These are phyloP conservation scores for Aureobasidium pullulans DNA, from an alignment of 2,329 filamentous ascomycete species.

Conservation along the genomic window DNA sequence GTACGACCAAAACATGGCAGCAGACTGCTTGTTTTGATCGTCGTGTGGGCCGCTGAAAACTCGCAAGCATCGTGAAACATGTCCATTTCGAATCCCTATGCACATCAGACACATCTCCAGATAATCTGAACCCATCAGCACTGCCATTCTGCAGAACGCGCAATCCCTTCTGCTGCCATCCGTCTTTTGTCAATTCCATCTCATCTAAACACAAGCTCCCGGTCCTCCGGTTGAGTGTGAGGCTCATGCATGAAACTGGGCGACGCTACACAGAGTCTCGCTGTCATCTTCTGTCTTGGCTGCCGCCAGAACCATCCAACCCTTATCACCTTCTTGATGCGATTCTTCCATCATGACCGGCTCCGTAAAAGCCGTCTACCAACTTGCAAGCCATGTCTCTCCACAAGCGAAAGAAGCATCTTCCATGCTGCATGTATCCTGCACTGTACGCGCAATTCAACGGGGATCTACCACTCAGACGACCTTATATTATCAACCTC, in stretches of 20 bases:
- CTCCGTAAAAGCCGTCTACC: constrained; percentile 3
- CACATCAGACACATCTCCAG: neutral
- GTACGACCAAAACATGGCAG: constrained; percentile 9
- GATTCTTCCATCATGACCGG: constrained; percentile 2
- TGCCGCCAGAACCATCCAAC: neutral
- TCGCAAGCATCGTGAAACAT: constrained; percentile 12
- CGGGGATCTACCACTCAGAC: neutral
- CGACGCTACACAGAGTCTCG: constrained; percentile 3
- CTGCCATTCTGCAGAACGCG: neutral
- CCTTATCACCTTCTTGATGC: neutral
- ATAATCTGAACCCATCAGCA: neutral
- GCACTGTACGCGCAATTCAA: constrained; percentile 4
- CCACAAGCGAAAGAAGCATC: neutral
- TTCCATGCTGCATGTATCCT: neutral
- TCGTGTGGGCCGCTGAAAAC: neutral
- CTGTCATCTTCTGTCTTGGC: constrained; percentile 6
- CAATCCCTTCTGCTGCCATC: neutral
- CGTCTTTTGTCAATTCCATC: neutral
- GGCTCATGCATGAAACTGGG: constrained; percentile 1
- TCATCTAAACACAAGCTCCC: constrained; percentile 5
- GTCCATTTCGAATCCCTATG: constrained; percentile 8
- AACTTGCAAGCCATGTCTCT: neutral
- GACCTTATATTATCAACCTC: neutral
- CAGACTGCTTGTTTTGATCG: neutral
- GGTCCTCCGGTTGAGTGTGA: neutral